Conservation (phyloP, 306 rosid genomes). For the Lupinus albus region DNA sequence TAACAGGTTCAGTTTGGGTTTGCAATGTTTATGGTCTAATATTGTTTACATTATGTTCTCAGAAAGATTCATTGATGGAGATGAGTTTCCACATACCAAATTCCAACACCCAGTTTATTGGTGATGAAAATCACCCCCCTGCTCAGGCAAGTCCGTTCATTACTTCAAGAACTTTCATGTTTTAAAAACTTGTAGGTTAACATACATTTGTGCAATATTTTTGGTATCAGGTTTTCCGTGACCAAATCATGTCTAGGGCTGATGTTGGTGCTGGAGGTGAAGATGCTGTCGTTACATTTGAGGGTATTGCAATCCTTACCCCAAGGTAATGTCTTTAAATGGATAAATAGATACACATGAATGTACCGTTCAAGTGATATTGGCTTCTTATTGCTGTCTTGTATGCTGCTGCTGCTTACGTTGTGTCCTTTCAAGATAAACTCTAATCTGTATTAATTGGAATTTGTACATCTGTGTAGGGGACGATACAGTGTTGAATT, state of each 20-base stretch:
- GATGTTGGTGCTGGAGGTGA: slow-evolving; percentile 95
- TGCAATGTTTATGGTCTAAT: slow-evolving; percentile 22
- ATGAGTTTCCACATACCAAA: slow-evolving; percentile 94
- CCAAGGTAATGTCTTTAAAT: slow-evolving; percentile 68
- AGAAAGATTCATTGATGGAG: slow-evolving; percentile 99
- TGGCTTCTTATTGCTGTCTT: slow-evolving; percentile 20
- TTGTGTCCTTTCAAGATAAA: neutral
- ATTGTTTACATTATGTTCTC: slow-evolving; percentile 39
- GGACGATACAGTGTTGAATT: slow-evolving; percentile 97
- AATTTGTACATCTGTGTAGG: slow-evolving; percentile 54
- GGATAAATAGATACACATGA: neutral
- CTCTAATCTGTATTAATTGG: slow-evolving; percentile 27
- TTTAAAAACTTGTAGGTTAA: slow-evolving; percentile 28
- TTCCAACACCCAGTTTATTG: slow-evolving; percentile 95
- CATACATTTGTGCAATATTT: slow-evolving; percentile 30
- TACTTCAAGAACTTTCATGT: slow-evolving; percentile 9
- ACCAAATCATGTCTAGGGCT: slow-evolving; percentile 88
- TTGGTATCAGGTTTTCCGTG: slow-evolving; percentile 80
- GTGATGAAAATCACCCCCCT: slow-evolving; percentile 90
- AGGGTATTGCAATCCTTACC: slow-evolving; percentile 96
- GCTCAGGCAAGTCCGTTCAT: slow-evolving; percentile 73
- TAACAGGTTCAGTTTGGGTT: neutral
- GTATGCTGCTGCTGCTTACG: slow-evolving; percentile 13
- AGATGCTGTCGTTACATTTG: slow-evolving; percentile 95
- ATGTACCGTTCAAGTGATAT: slow-evolving; percentile 9